Evolutionary conservation across 306 rosid genomes (phyloP), one percentile per base, ranked within the genome.

Genomic region (Ormosia semicastrata): DNA sequence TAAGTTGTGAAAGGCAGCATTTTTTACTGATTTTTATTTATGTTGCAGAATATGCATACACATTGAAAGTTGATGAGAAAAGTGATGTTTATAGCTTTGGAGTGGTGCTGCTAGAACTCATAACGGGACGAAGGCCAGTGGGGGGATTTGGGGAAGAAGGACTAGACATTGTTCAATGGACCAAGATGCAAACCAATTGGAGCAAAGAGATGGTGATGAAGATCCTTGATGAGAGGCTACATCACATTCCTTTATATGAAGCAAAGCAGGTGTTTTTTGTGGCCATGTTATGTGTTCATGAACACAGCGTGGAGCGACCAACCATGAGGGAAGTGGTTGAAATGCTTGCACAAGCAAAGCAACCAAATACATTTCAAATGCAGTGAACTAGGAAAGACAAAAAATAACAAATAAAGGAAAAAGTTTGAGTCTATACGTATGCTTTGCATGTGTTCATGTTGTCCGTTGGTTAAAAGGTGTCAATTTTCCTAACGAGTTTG

Each of bases 281-380:
- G 50, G 94, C 98, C 34, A 90, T 91, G 94, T 76, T 90, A 11
- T 91, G 98, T 71, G 97, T 91, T 71, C 89, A 94, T 46, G 97
- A 94, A 52, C 94, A 85, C 52, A 92, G 97, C 57, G 91, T 94
- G 80, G 98, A 94, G 83, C 47, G 98, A 70, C 96, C 98, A 44
- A 89, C 95, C 79, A 94, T 92, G 98, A 91, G 98, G 85, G 98
- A 94, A 83, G 98, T 94, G 37, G 96, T 94, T 71, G 94, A 94
- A 71, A 94, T 94, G 96, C 93, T 94, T 33, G 88, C 87, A 63
- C 94, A 94, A 81, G 96, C 95, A 29, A 91, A 89, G 65, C 94
- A 92, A 79, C 92, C 94, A 9, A 80, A 85, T 39, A 75, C 87
- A 65, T 92, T 90, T 47, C 83, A 89, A 68, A 81, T 87, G 89